These are phyloP conservation scores for Oidium heveae DNA, from an alignment of 2,329 filamentous ascomycete species.

Conservation along the genomic window DNA sequence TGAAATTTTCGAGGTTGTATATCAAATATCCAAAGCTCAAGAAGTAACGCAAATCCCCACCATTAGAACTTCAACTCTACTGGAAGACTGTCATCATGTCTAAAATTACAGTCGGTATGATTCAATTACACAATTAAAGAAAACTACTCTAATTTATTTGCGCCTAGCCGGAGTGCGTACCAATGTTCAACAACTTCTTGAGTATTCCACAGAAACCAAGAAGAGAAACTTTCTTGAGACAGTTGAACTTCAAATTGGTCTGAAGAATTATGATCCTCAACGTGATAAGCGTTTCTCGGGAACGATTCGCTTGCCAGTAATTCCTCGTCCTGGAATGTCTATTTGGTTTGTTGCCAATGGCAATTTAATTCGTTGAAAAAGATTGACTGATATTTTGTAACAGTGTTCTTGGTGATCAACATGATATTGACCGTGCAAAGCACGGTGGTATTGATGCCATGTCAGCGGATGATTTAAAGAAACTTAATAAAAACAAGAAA, in stretches of 20 bases:
- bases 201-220: constrained; percentile 89
- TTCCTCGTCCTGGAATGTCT: constrained; percentile 77
- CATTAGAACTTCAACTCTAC: constrained; percentile 49
- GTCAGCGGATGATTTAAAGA: constrained; percentile 97
- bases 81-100: constrained; percentile 80
- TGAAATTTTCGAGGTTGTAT: too few relatives aligned
- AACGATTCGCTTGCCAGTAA: constrained; percentile 80
- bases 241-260: constrained; percentile 75
- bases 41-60: constrained; percentile 28
- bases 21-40: too few relatives aligned
- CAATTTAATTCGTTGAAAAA: not conserved
- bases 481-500: constrained; percentile 99
- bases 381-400: constrained; percentile 7
- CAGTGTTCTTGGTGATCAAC: constrained; percentile 71
- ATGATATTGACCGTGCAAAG: constrained; percentile 99
- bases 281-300: constrained; percentile 99
- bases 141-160: not conserved
- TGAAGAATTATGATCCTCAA: constrained; percentile 98
- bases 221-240: constrained; percentile 96
- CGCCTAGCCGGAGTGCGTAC: constrained; percentile 69
- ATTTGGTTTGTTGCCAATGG: constrained; percentile 34
- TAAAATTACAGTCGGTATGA: constrained; percentile 55
- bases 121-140: not conserved
- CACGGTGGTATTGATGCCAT: constrained; percentile 96
- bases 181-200: constrained; percentile 80